Conservation (phyloP, 345 rosid genomes). For the Adansonia digitata region DNA sequence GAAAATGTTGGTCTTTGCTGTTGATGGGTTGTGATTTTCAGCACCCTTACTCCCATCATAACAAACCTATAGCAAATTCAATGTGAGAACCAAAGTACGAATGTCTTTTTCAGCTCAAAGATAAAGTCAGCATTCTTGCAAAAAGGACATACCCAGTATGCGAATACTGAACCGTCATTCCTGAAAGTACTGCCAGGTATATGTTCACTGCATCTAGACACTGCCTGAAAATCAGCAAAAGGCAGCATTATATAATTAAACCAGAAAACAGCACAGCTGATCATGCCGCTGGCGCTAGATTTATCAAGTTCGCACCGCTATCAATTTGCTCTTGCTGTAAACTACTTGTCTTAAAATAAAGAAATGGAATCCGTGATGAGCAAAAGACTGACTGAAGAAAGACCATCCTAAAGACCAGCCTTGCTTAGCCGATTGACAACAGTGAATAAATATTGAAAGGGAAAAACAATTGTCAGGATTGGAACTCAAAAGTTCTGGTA, state of each 20-base stretch:
- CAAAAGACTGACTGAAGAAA: too few species aligned
- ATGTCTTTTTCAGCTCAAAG: neutral
- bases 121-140: neutral
- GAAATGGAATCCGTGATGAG: too few species aligned
- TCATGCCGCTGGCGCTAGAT: neutral
- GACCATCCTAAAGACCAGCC: too few species aligned
- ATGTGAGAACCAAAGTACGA: neutral
- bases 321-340: too few species aligned
- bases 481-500: too few species aligned
- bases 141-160: slow-evolving; percentile 66
- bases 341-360: too few species aligned
- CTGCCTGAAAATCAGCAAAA: slow-evolving; percentile 55
- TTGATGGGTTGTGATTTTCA: slow-evolving; percentile 74
- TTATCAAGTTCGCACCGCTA: neutral
- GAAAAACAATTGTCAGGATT: too few species aligned
- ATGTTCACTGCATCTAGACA: slow-evolving; percentile 81
- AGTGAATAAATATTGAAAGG: too few species aligned
- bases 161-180: slow-evolving; percentile 86
- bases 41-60: slow-evolving; percentile 98
- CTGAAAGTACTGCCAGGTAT: slow-evolving; percentile 90
- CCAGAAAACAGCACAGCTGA: neutral
- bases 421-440: too few species aligned
- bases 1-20: slow-evolving; percentile 52
- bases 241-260: neutral
- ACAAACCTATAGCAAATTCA: slow-evolving; percentile 46